Base-by-base conservation (phyloP, 768 basidiomycete genomes). In the Gelatoporia subvermispora region DNA sequence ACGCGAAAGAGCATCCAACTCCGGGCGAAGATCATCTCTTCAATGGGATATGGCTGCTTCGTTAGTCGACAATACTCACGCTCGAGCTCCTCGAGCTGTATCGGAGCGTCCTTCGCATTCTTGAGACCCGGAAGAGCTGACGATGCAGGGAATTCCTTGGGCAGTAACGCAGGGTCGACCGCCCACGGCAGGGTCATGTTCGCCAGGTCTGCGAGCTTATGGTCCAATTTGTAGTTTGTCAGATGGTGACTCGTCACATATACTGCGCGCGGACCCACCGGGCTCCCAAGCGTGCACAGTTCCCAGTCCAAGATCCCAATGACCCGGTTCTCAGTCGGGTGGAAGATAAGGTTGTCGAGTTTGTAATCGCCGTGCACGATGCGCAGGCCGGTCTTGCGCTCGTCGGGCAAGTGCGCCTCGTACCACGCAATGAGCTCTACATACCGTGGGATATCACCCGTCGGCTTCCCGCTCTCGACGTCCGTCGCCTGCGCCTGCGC, bases 301-400 rank as follows among this genome's bases (percentile, higher is more conserved):
- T 99, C 95, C 95, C 95, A 99, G 61, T 99, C 95, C 43, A 99
- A 67, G 35, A 99, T 92, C 4, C 92, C 96, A 53, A 98, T 93
- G 3, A 98, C 93, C 36, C 79, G 74, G 52, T 93, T 91, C 66
- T 97, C 85, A 0, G 84, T 90, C 0, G 88, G 85, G 58, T 98
- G 94, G 68, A 96, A 98, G 54, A 97, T 78, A 54, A 99, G 65
- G 65, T 99, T 99, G 67, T 99, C 95, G n/a, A 95, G 73, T 65
- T 99, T 99, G 65, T 90, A 98, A 66, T 99, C 95, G 22, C 95
- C 95, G 63, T 98, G 95, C 4, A 98, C 93, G 54, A 99, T 83
- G n/a, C 89, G 82, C 46, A 78, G 71, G 1, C 88, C 90, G 1
- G 76, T 78, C 63, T 81, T 81, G 53, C 62, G 70, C 67, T 94